Evolutionary conservation across 2,329 filamentous ascomycete species (phyloP), one percentile per base, ranked within the genome.

Genomic region (Beauveria sp.): DNA sequence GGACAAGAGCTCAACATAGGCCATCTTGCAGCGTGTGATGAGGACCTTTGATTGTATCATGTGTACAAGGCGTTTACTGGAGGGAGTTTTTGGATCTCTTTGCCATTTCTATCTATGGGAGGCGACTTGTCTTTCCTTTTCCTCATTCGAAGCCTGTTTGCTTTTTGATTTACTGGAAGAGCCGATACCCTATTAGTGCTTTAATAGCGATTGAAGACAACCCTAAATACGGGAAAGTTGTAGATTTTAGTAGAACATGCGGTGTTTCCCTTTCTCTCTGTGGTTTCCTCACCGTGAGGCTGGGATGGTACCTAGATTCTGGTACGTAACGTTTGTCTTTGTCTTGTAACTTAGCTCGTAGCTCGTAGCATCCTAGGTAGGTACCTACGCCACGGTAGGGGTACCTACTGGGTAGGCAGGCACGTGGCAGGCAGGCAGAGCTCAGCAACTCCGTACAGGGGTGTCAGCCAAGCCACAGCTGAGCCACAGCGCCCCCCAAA

Each of bases 201-300:
- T 60, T 54, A 22, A 52, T 46, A 52, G 47, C 56, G 56, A 52
- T 52, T 52, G 56, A 52, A 44, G 44, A 59, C 44, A 52, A 59
- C 47, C 55, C 47, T 30, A 22, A 14, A 37, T 14, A 37, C 12
- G 34, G 24, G n/a, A 53, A 53, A 53, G 20, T 53, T 30, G 7
- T 52, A 44, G 6, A 22, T 37, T 46, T 20, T 12, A 43, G n/a
- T 7, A 26, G 7, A 20, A 43, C 2, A 18, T 6, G 3, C 18
- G 30, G 12, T 20, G 22, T 26, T 37, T 37, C 34, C 34, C 3
- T 37, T 37, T 5, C 12, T 37, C 14, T 37, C 34, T 37, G 34
- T 37, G 14, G 34, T 37, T 37, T 37, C 12, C 6, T 37, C 34
- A 37, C 34, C 6, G 12, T 37, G 34, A 37, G 12, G 34, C 5